Base-by-base conservation (phyloP, 2,329 filamentous ascomycete genomes). In the Exserohilum rostratum region DNA sequence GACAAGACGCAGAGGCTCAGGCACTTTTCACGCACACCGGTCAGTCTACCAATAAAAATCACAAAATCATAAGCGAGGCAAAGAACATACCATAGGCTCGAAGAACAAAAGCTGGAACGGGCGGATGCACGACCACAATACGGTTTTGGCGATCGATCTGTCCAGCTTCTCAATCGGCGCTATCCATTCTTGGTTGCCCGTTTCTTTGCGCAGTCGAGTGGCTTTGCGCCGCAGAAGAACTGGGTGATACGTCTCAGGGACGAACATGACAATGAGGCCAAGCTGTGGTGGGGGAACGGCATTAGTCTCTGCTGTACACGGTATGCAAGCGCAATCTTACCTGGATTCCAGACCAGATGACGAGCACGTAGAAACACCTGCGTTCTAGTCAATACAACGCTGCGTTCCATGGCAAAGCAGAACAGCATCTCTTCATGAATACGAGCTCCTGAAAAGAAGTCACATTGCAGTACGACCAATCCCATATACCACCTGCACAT, bases 171-270 rank as follows among this genome's bases (percentile, higher is more conserved):
- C 93, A 61, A 90, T 89, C 0, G 90, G 87, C 6, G 92, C 90
- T 57, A 83, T 82, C 83, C 88, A 96, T 57, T 87, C 80, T 30
- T 87, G 82, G 64, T 96, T 88, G n/a, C 89, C 89, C 0, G 90
- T 96, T 55, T 89, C 85, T 69, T 86, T 83, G 49, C 92, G 87
- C 29, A 92, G 72, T 51, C 80, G 80, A 49, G 80, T 79, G 2
- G 92, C 92, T 72, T 95, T 96, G 39, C 83, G 81, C 47, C 87
- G 84, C 37, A 96, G 79, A 43, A 95, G 77, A 13, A 93, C 83
- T 18, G 83, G 83, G 58, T 82, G 90, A 72, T 95, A 96, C 1
- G 92, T 97, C 78, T 97, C 92, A 5, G 92, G 93, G 2, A 96
- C 91, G 38, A 92, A 80, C 30, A 91, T 70, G 30, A 87, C 70